Evolutionary conservation across 768 basidiomycete genomes (phyloP).

Genomic region (Leccinum variicolor): DNA sequence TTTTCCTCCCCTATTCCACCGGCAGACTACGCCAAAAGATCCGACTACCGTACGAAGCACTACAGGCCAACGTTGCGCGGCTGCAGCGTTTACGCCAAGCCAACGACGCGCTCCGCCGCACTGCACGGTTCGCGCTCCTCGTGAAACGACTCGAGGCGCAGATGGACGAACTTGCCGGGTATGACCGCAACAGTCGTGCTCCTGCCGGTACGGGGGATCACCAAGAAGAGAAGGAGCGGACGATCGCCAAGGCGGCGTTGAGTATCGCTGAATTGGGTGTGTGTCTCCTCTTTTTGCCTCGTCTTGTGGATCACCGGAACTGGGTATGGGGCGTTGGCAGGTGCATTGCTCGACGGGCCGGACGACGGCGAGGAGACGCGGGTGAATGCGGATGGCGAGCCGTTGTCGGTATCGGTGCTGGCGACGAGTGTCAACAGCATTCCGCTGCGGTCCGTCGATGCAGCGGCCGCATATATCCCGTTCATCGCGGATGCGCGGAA

Average conservation of each 20-base stretch:
- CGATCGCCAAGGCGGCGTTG: conserved; percentile 91
- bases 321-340: conserved; percentile 27
- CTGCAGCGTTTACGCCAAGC: conserved; percentile 80
- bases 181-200: neutral
- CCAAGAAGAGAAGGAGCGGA: conserved; percentile 82
- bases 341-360: conserved; percentile 48
- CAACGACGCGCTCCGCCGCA: conserved; percentile 79
- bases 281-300: conserved; percentile 23
- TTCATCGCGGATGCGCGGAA: conserved; percentile 69
- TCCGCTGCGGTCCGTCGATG: conserved; percentile 70
- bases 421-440: conserved; percentile 32
- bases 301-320: neutral
- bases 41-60: conserved; percentile 73
- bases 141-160: conserved; percentile 80
- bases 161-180: conserved; percentile 63
- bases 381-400: conserved; percentile 5
- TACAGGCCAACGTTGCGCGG: conserved; percentile 67
- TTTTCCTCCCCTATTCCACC: neutral
- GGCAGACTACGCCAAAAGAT: conserved; percentile 84
- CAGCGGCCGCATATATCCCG: conserved; percentile 65
- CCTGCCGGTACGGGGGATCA: conserved; percentile 28
- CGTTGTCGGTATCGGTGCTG: neutral
- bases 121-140: conserved; percentile 80
- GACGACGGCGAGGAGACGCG: conserved; percentile 1
- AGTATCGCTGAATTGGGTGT: conserved; percentile 87